Conservation (phyloP, 2,329 filamentous ascomycete species). For the Claviceps sp. region DNA sequence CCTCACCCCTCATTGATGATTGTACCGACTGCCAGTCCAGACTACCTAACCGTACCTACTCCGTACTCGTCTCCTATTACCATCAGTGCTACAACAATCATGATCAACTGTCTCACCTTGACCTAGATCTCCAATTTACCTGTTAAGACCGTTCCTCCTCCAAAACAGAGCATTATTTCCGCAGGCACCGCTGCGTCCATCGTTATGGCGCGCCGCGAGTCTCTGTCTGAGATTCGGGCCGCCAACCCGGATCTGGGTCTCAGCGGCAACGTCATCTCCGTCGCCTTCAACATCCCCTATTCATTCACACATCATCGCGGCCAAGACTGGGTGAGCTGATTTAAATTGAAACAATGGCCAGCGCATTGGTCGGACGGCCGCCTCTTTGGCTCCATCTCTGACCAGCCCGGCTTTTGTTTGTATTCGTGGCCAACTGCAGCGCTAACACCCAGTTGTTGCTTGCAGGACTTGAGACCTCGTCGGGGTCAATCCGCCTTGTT, state of each 20-base stretch:
- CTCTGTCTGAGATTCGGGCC: slow-evolving; percentile 40
- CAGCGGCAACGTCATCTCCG: slow-evolving; percentile 54
- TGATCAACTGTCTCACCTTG: background rate
- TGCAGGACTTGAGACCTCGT: slow-evolving; percentile 59
- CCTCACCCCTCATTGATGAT: background rate
- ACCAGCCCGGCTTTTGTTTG: background rate
- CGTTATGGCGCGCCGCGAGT: slow-evolving; percentile 32
- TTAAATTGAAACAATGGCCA: background rate
- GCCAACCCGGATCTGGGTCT: slow-evolving; percentile 44
- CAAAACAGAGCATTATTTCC: background rate
- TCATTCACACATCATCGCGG: slow-evolving; percentile 44
- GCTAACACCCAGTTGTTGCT: background rate
- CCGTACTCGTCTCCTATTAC: background rate
- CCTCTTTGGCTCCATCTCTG: too few species aligned
- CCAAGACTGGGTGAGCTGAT: slow-evolving; percentile 43
- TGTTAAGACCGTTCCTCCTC: background rate
- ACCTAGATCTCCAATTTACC: background rate
- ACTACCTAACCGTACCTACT: background rate
- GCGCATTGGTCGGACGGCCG: background rate
- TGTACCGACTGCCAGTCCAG: background rate
- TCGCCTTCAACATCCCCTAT: slow-evolving; percentile 50
- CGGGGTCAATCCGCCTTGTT: slow-evolving; percentile 85
- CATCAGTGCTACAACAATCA: background rate
- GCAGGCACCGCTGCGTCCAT: background rate
- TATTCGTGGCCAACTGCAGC: background rate